Base-by-base conservation (phyloP, 768 basidiomycete genomes). In the Macrolepiota albuminosa region DNA sequence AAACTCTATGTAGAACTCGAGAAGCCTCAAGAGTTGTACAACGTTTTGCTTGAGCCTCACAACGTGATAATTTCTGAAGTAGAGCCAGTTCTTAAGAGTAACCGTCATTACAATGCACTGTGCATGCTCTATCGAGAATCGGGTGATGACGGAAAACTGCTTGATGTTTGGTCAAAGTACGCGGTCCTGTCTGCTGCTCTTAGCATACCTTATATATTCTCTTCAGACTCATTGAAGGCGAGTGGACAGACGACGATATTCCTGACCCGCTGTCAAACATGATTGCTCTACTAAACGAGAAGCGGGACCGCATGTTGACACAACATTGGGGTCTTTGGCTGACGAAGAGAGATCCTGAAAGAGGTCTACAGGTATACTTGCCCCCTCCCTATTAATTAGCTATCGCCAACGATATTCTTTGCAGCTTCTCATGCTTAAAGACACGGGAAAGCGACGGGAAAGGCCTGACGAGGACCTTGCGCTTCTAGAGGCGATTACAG, bases 301-400 rank as follows among this genome's bases (percentile, higher is more conserved):
- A 81, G 60, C 82, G 78, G 59, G 86, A 91, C 66, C 81, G 83
- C 29, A 67, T 74, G 3, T 67, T 93, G 55, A 82, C 85, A 4
- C 85, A 88, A 61, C 79, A 82, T 54, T 95, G 93, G 86, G 88
- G 84, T 3, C 72, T 91, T 8, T 96, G 95, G 94, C 73, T 97
- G 24, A 80, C 86, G 2, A 83, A 81, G 63, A 80, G 81, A 40
- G 85, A 91, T 71, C 75, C 84, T 0, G 85, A 88, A 29, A 82
- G 80, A 47, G 93, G 87, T 4, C 71, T 97, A 29, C 84, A 85
- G 76, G 93, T 91, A 61, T 65, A 9, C 10, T n/a, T 43, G 26
- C 16, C 6, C 50, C 26, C 51, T 24, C 48, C 49, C 40, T 62
- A 45, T 40, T 56, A 51, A 46, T 21, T 36, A 7, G 48, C 55